Evolutionary conservation across 495 filamentous ascomycete species (phyloP).

Genomic region (Xylaria sp.): DNA sequence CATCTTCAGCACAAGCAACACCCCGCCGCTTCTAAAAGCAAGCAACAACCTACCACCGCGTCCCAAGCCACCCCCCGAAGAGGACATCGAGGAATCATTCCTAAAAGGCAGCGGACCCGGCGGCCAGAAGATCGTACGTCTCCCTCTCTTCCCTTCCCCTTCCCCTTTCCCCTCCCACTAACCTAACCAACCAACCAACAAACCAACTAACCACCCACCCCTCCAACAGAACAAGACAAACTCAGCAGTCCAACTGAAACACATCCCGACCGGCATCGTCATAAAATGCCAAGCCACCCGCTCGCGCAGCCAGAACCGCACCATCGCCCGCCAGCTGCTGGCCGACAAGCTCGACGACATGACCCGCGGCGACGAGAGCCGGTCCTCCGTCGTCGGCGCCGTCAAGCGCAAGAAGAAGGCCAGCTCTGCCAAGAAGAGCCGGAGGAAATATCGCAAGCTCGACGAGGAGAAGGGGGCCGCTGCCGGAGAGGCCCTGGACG

Average conservation of each 20-base stretch:
- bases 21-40: constrained; percentile 26
- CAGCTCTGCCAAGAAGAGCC: constrained; percentile 57
- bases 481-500: constrained; percentile 23
- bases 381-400: constrained; percentile 48
- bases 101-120: constrained; percentile 93
- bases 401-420: constrained; percentile 55
- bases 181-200: too few relatives aligned
- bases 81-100: constrained; percentile 82
- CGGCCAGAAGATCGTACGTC: constrained; percentile 85
- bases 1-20: constrained; percentile 28
- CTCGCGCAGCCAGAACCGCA: constrained; percentile 86
- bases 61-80: constrained; percentile 71
- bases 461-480: constrained; percentile 47
- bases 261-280: constrained; percentile 86
- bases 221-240: constrained; percentile 87
- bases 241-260: constrained; percentile 92
- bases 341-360: constrained; percentile 77
- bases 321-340: constrained; percentile 78
- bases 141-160: constrained; percentile 10
- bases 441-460: constrained; percentile 57
- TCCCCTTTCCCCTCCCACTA: constrained; percentile 15
- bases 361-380: constrained; percentile 55
- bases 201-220: too few relatives aligned
- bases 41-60: constrained; percentile 69
- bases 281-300: constrained; percentile 92